A percentile compares a stretch with the other conserved stretches of the same genome.
phyloP scores from a whole-genome alignment of 352 stramenopile genomes.

The Aphanomyces cochlioides region DNA sequence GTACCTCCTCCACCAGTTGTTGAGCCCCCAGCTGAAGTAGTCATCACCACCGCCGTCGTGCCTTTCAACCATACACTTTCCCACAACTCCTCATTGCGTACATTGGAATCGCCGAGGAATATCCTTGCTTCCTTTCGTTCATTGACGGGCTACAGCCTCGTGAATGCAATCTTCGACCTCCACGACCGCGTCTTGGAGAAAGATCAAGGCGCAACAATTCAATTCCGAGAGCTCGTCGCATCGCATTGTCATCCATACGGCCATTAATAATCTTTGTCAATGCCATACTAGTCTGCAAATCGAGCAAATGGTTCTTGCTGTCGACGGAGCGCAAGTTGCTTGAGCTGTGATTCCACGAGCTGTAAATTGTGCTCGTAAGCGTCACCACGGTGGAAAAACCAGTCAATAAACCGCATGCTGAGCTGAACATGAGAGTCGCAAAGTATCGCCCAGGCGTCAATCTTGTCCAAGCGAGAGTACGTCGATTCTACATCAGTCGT shows the following conservation, averaged over 20 bases:
- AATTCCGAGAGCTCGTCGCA: neutral
- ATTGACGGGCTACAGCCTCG: constrained; percentile 6
- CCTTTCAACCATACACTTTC: constrained; percentile 8
- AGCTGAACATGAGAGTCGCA: constrained; percentile 40
- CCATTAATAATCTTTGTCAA: no score
- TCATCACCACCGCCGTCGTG: neutral
- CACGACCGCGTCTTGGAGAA: neutral
- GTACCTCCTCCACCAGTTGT: no score
- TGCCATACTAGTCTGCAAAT: neutral
- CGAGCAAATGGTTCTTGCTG: constrained; percentile 44
- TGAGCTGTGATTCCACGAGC: constrained; percentile 61
- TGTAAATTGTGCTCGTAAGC: constrained; percentile 71
- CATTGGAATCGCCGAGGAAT: no score
- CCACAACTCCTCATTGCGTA: neutral
- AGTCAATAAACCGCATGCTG: constrained; percentile 65
- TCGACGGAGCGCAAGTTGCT: constrained; percentile 41
- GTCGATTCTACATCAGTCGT: neutral
- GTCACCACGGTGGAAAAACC: constrained; percentile 63
- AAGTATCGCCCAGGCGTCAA: neutral
- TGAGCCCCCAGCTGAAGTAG: no score
- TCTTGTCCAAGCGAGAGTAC: neutral
- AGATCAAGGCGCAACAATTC: neutral
- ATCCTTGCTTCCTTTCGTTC: no score
- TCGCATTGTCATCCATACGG: neutral
- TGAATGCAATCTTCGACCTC: constrained; percentile 1